Evolutionary conservation across 1,139 yeast species (phyloP).

Genomic region (Candida mesenterica): DNA sequence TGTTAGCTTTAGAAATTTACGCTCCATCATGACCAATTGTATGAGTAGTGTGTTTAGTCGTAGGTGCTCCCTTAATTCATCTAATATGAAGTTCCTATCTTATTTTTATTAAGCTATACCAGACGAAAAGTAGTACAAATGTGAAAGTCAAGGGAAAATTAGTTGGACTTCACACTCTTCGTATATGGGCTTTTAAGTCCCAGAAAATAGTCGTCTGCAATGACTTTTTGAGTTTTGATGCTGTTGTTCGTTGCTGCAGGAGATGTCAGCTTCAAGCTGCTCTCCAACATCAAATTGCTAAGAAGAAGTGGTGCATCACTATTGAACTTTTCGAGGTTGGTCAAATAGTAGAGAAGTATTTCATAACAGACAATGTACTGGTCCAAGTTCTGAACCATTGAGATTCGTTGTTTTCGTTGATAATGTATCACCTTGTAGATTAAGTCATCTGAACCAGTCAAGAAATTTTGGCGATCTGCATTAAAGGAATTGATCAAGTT

Average conservation of each 20-base stretch:
- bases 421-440: slow-evolving; percentile 38
- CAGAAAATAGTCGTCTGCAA: slow-evolving; percentile 14
- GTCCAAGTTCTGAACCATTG: slow-evolving; percentile 48
- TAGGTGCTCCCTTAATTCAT: too few relatives aligned
- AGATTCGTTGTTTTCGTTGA: slow-evolving; percentile 43
- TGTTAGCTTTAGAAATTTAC: too few relatives aligned
- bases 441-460: slow-evolving; percentile 16
- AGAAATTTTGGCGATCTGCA: slow-evolving; percentile 7
- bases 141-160: too few relatives aligned
- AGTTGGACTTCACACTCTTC: slow-evolving; percentile 14
- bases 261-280: slow-evolving; percentile 1
- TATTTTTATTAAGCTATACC: too few relatives aligned
- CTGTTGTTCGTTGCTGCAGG: slow-evolving; percentile 2
- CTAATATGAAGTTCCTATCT: too few relatives aligned
- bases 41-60: too few relatives aligned
- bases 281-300: slow-evolving; percentile 7
- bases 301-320: slow-evolving; percentile 5
- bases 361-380: slow-evolving; percentile 47
- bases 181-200: slow-evolving; percentile 8
- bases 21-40: too few relatives aligned
- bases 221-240: slow-evolving; percentile 2
- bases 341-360: slow-evolving; percentile 31
- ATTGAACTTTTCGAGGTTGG: slow-evolving; percentile 8
- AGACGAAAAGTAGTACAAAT: too few relatives aligned
- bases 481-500: slow-evolving; percentile 14